Evolutionary conservation across 345 rosid species (phyloP), one percentile per base, ranked within the genome.

Genomic region (Hibiscus trionum): DNA sequence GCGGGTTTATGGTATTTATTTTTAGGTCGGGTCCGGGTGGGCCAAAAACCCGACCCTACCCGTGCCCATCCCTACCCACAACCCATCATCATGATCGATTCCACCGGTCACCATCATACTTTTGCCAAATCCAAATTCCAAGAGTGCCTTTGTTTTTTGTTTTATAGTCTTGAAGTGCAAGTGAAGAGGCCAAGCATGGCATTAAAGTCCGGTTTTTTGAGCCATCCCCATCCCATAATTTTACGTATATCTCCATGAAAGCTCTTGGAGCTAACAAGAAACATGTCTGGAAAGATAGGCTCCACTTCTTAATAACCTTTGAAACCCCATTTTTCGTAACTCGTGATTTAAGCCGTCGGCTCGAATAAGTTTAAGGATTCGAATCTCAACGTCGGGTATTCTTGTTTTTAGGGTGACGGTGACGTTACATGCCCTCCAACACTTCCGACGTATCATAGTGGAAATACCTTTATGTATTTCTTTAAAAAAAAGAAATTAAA

Each of bases 201-300:
- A 66, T 66, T 66, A 4, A 46, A 12, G 19, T 10, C 70, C 26
- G 37, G 37, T 0, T 14, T 66, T 7, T 24, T 26, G 70, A 46
- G 56, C 70, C 70, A 66, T 66, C 70, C 15, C 37, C 15, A 66
- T 47, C 70, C 21, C 70, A 46, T 46, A 66, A n/a, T 53, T 66
- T 26, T 46, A 12, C 21, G 35, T 24, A 66, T 21, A 66, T 66
- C 56, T 66, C 21, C 56, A 3, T 26, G 56, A 46, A 14, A 66
- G 70, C 37, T 66, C 57, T 46, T 66, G 12, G 15, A 24, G 70
- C 35, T 66, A 66, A 47, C 47, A 19, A 11, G 1, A 42, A 39
- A n/a, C 69, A 17, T 44, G 47, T 44, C 47, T 44, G 14, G 4
- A 44, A 44, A 2, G 3, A 57, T 3, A 39, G 69, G 69, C 31